Evolutionary conservation across 2,329 filamentous ascomycete species (phyloP).

Genomic region (Fusarium citri): DNA sequence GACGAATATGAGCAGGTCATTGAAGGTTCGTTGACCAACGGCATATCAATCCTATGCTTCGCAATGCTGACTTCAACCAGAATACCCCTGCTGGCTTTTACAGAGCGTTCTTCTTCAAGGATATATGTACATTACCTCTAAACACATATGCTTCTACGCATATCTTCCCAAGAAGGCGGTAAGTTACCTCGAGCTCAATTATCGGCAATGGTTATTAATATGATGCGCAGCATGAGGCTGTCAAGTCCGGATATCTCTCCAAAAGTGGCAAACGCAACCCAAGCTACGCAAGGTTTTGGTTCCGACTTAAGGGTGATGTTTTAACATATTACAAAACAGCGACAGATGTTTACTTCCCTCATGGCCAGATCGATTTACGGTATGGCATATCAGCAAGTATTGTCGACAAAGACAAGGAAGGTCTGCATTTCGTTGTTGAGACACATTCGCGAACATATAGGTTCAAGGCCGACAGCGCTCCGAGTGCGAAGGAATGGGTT

Average conservation of each 20-base stretch:
- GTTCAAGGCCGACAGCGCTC: conserved; percentile 87
- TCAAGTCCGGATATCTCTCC: conserved; percentile 88
- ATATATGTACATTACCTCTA: conserved; percentile 93
- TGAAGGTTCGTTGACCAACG: conserved; percentile 66
- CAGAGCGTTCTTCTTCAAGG: conserved; percentile 93
- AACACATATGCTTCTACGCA: conserved; percentile 96
- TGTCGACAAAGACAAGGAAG: conserved; percentile 81
- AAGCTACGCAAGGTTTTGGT: conserved; percentile 92
- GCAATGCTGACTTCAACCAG: conserved; percentile 55
- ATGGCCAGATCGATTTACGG: conserved; percentile 90
- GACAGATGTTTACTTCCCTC: conserved; percentile 89
- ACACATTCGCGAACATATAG: conserved; percentile 87
- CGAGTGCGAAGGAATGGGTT: conserved; percentile 96
- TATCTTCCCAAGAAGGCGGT: conserved; percentile 94
- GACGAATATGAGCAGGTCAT: conserved; percentile 85
- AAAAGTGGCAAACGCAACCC: conserved; percentile 92
- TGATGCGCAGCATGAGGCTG: conserved; percentile 69
- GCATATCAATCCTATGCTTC: background rate
- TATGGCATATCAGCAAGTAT: conserved; percentile 90
- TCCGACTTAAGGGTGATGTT: conserved; percentile 90
- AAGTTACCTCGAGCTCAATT: conserved; percentile 49
- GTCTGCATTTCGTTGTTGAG: conserved; percentile 80
- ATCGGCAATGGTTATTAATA: conserved; percentile 24
- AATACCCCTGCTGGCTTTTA: conserved; percentile 93
- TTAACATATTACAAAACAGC: conserved; percentile 89